Evolutionary conservation across 2,329 filamentous ascomycete genomes (phyloP).

Genomic region (Lomentospora prolificans): DNA sequence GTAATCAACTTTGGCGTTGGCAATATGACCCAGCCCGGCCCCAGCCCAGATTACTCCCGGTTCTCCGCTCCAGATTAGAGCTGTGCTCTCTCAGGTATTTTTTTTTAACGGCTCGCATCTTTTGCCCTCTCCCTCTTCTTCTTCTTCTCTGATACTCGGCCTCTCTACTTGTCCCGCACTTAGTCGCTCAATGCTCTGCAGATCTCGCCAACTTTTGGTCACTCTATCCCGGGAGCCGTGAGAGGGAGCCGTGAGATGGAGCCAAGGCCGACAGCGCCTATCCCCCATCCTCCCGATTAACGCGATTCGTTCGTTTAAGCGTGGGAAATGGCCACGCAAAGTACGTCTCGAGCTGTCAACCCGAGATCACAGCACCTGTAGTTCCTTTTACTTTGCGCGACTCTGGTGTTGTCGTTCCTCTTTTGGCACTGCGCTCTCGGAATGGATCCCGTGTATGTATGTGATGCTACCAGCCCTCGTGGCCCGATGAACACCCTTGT

Average conservation of each 20-base stretch:
- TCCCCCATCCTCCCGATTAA: background rate
- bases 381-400: no score
- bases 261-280: background rate
- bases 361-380: no score
- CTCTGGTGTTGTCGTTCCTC: no score
- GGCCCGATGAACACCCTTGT: background rate
- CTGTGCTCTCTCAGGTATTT: background rate
- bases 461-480: constrained; percentile 1
- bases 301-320: background rate
- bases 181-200: background rate
- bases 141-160: background rate
- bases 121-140: background rate
- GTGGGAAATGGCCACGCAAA: background rate
- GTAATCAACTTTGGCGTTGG: background rate
- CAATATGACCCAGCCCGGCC: background rate
- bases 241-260: background rate
- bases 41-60: background rate
- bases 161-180: background rate
- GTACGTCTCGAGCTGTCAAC: no score
- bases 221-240: background rate
- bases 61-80: background rate
- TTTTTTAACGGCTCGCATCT: background rate
- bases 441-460: no score
- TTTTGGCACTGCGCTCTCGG: no score
- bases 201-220: background rate